Evolutionary conservation across 257 asterid species (phyloP).

Genomic region (Solanum rostratum): DNA sequence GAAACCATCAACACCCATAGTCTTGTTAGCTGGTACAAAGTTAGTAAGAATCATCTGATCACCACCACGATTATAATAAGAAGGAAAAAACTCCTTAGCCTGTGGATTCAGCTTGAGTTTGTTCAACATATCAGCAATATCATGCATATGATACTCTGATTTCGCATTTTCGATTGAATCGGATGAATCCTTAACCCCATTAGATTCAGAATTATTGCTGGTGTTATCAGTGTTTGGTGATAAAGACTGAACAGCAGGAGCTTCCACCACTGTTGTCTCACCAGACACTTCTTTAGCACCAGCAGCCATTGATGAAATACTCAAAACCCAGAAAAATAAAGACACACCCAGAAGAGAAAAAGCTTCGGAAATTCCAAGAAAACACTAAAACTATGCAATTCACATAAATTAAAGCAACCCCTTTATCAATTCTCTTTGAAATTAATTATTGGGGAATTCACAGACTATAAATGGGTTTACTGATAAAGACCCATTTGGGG

Average conservation of each 20-base stretch:
- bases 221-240: slow-evolving; percentile 7
- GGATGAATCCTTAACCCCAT: slow-evolving; percentile 32
- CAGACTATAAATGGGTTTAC: not conserved
- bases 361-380: not conserved
- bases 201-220: slow-evolving; percentile 7
- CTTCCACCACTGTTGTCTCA: slow-evolving; percentile 49
- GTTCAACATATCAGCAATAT: slow-evolving; percentile 60
- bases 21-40: slow-evolving; percentile 16
- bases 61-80: slow-evolving; percentile 28
- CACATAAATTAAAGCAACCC: not conserved
- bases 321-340: not conserved
- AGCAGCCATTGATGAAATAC: slow-evolving; percentile 59
- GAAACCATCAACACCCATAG: not conserved
- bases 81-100: slow-evolving; percentile 87
- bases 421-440: not conserved
- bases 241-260: slow-evolving; percentile 28
- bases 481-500: not conserved
- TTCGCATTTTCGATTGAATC: slow-evolving; percentile 32
- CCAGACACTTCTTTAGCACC: slow-evolving; percentile 62
- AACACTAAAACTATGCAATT: not conserved
- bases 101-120: slow-evolving; percentile 73
- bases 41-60: slow-evolving; percentile 36
- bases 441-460: not conserved
- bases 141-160: slow-evolving; percentile 45
- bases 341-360: slow-evolving; percentile 4